Evolutionary conservation across 805 yeast species (phyloP), one percentile per base, ranked within the genome.

Genomic region (Candida saitoana): DNA sequence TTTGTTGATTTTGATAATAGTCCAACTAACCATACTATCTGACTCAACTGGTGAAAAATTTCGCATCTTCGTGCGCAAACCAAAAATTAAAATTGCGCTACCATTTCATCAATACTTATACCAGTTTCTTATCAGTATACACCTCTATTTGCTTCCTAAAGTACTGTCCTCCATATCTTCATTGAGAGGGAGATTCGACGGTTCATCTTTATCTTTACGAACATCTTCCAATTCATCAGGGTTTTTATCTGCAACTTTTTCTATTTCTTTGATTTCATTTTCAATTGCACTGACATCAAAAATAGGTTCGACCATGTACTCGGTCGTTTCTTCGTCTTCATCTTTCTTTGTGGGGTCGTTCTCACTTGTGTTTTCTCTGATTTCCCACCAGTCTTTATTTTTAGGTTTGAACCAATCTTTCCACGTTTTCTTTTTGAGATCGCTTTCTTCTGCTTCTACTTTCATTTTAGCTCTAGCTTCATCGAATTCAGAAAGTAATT

Each of bases 401-500:
- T 69, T 70, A 2, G 75, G 72, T 42, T 55, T 62, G 48, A 71
- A 69, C 77, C 79, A 70, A 49, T 67, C 57, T 46, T 57, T 63
- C 82, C 82, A 78, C 0, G 68, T 56, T 40, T 67, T 70, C 47
- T 67, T 63, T 40, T 63, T 62, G 25, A 45, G 39, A 17, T 44
- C 41, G n/a, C 50, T 45, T 20, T 48, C 51, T 11, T 63, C 63
- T 40, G 66, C 58, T 31, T 73, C 79, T 41, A 60, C 50, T 39
- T 73, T 74, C 71, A 80, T 69, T 48, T 77, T 77, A 41, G 78
- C 80, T 42, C 87, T 76, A 1, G 95, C 95, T 49, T 84, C 87
- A 50, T 88, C 96, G 52, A 91, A 85, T 58, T 93, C 99, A 43
- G 73, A 70, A 9, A 93, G 74, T 53, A 93, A 69, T 55, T 87